Evolutionary conservation across 2,329 filamentous ascomycete species (phyloP).

Genomic region (Sclerotinia subarctica): DNA sequence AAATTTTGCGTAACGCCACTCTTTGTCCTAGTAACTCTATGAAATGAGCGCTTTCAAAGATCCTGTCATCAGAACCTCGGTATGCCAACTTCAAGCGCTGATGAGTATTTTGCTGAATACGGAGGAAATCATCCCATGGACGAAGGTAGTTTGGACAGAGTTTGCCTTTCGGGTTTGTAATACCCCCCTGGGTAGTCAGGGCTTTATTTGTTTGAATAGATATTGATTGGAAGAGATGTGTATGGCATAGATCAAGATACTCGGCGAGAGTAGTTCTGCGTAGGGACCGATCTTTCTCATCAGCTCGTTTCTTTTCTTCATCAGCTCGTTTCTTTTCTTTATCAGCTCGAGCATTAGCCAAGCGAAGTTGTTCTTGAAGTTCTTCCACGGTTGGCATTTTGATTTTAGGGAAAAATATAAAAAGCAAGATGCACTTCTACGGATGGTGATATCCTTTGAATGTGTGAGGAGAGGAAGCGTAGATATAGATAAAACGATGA

Average conservation of each 20-base stretch:
- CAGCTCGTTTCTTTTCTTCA: no score
- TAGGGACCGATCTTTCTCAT: no score
- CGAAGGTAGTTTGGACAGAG: neutral
- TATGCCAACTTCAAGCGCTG: neutral
- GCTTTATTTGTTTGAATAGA: neutral
- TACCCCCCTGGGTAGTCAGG: neutral
- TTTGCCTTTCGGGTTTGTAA: conserved; percentile 1
- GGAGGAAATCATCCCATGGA: conserved; percentile 1
- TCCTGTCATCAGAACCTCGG: neutral
- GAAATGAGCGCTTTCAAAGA: neutral
- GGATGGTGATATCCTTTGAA: no score
- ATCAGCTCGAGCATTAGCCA: no score
- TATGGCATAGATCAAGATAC: conserved; percentile 3
- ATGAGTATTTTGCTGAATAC: neutral
- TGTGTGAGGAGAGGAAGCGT: no score
- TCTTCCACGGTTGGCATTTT: no score
- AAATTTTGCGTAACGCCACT: neutral
- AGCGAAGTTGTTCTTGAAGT: no score
- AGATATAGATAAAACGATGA: no score
- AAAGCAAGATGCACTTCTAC: no score
- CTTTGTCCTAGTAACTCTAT: neutral
- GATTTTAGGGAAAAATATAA: no score
- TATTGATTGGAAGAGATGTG: conserved; percentile 1
- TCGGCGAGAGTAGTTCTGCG: neutral
- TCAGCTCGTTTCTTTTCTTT: no score